Percentiles rank a stretch among this genome's conserved stretches.
Conservation (phyloP, 2,329 filamentous ascomycete genomes). For the Verticillium dahliae region DNA sequence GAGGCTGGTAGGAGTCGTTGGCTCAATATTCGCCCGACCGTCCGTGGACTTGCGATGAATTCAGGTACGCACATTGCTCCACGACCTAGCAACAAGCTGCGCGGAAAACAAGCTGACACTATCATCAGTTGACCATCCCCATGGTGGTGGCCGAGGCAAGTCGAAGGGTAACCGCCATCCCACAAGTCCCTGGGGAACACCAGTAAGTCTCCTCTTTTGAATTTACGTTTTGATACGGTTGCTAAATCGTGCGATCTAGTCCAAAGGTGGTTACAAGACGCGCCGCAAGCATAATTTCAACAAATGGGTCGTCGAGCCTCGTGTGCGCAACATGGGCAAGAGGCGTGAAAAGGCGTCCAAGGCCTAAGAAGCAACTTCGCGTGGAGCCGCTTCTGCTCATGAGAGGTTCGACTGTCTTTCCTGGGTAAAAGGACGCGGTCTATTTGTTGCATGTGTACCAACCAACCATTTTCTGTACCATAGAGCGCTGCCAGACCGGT, state of each 20-base stretch:
- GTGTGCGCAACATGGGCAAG: slow-evolving; percentile 87
- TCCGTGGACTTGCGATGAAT: slow-evolving; percentile 98
- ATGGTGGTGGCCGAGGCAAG: slow-evolving; percentile 98
- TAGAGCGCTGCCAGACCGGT: background rate
- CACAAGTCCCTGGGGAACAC: slow-evolving; percentile 92
- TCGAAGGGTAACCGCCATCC: slow-evolving; percentile 97
- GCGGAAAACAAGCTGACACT: slow-evolving; percentile 2
- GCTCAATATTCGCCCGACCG: slow-evolving; percentile 90
- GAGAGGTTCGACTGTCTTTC: background rate
- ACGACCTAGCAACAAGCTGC: no score
- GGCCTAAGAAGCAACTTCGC: background rate
- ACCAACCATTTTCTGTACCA: background rate
- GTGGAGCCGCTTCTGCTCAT: background rate
- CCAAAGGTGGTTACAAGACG: slow-evolving; percentile 89
- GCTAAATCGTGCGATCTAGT: slow-evolving; percentile 27
- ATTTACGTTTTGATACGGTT: background rate
- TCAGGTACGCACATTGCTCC: slow-evolving; percentile 54
- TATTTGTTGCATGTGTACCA: background rate
- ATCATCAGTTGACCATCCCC: slow-evolving; percentile 77
- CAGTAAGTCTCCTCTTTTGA: slow-evolving; percentile 53
- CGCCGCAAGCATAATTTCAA: slow-evolving; percentile 83
- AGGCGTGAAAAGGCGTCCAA: slow-evolving; percentile 57
- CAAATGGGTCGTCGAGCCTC: slow-evolving; percentile 79
- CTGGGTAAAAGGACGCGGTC: background rate
- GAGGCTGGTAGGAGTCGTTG: slow-evolving; percentile 92